These are phyloP conservation scores for Ascochyta koolunga DNA, from an alignment of 2,329 filamentous ascomycete genomes.

Conservation along the genomic window DNA sequence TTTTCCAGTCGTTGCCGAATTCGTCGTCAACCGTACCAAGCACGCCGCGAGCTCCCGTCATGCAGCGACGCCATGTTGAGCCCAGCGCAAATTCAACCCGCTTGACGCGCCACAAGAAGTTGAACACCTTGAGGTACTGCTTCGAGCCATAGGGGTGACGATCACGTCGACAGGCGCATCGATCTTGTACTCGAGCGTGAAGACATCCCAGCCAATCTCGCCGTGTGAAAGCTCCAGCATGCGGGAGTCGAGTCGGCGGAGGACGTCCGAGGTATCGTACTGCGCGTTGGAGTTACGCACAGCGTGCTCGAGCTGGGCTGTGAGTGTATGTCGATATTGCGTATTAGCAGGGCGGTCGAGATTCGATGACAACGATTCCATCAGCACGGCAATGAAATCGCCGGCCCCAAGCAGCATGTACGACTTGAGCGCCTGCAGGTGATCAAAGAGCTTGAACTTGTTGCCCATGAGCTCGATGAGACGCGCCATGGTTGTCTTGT, in stretches of 20 bases:
- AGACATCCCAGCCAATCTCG: constrained; percentile 98
- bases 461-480: constrained; percentile 91
- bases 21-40: constrained; percentile 76
- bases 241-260: constrained; percentile 90
- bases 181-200: constrained; percentile 98
- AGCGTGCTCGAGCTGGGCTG: constrained; percentile 96
- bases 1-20: constrained; percentile 84
- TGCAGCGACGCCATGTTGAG: constrained; percentile 91
- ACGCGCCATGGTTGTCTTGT: constrained; percentile 96
- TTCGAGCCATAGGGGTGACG: constrained; percentile 95
- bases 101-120: constrained; percentile 98
- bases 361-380: constrained; percentile 94
- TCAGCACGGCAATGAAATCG: constrained; percentile 94
- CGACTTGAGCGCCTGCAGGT: constrained; percentile 88
- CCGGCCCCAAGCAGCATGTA: constrained; percentile 94
- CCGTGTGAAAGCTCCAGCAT: constrained; percentile 97
- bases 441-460: constrained; percentile 94
- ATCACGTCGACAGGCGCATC: constrained; percentile 96
- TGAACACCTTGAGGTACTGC: constrained; percentile 98
- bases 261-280: constrained; percentile 89
- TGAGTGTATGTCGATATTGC: constrained; percentile 94
- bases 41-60: constrained; percentile 93
- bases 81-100: constrained; percentile 93
- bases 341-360: constrained; percentile 94
- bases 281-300: constrained; percentile 97